phyloP scores from a whole-genome alignment of 31 red algal species.

The Odonthalia washingtoniensis region DNA sequence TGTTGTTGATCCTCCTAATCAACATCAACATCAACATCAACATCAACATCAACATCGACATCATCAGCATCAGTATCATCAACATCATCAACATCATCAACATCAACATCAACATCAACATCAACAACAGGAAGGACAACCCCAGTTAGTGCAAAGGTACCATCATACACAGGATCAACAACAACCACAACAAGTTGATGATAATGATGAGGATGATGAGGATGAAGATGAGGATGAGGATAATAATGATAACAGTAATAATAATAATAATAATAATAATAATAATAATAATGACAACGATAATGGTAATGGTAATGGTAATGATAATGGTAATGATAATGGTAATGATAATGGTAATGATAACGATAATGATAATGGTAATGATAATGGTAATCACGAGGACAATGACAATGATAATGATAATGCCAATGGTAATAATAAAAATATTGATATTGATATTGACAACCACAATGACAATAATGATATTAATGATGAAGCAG shows the following conservation, averaged over 20 bases:
- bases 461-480: too few species aligned
- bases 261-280: neutral
- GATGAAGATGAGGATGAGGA: too few species aligned
- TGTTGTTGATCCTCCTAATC: too few species aligned
- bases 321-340: neutral
- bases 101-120: neutral
- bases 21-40: too few species aligned
- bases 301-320: neutral
- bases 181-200: too few species aligned
- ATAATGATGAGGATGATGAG: too few species aligned
- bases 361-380: neutral
- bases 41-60: neutral
- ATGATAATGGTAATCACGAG: neutral
- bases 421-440: neutral
- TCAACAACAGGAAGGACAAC: neutral
- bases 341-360: neutral
- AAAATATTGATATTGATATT: neutral
- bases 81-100: neutral
- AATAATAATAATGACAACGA: neutral
- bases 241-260: neutral
- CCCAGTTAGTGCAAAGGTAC: neutral
- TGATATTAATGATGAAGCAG: too few species aligned
- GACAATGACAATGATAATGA: neutral
- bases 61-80: neutral
- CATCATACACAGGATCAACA: too few species aligned